Evolutionary conservation across 1,139 yeast genomes (phyloP).

Genomic region (Blastobotrys raffinosifermentans): DNA sequence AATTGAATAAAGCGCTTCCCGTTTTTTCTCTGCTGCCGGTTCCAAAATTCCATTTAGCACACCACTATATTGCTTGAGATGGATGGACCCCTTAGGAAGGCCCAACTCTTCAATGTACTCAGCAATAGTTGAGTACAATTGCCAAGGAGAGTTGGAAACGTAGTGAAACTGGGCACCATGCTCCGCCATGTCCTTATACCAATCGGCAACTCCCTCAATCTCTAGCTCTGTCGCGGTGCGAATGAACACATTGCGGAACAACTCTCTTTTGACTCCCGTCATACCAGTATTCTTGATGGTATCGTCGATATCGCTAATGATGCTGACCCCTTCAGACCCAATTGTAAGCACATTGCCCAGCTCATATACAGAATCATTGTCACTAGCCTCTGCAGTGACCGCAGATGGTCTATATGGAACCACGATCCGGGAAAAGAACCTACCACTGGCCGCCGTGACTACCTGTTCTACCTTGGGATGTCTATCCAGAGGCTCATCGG

Average conservation of each 20-base stretch:
- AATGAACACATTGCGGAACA: constrained; percentile 70
- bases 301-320: constrained; percentile 92
- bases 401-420: constrained; percentile 22
- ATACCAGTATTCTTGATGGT: constrained; percentile 90
- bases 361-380: constrained; percentile 10
- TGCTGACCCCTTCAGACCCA: constrained; percentile 49
- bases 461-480: constrained; percentile 10
- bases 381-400: constrained; percentile 22
- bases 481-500: constrained; percentile 7
- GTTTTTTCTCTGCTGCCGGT: constrained; percentile 79
- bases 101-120: constrained; percentile 51
- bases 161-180: constrained; percentile 65
- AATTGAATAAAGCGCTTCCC: constrained; percentile 56
- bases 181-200: constrained; percentile 48
- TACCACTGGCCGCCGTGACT: constrained; percentile 31
- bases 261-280: constrained; percentile 74
- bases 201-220: constrained; percentile 65
- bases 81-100: constrained; percentile 73
- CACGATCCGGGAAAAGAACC: constrained; percentile 34
- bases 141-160: constrained; percentile 96
- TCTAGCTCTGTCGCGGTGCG: constrained; percentile 59
- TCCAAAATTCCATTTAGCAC: constrained; percentile 77
- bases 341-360: constrained; percentile 16
- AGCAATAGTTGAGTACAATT: constrained; percentile 59
- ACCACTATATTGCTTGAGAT: constrained; percentile 80